Evolutionary conservation across 768 basidiomycete genomes (phyloP).

Genomic region (Gautieria morchelliformis): DNA sequence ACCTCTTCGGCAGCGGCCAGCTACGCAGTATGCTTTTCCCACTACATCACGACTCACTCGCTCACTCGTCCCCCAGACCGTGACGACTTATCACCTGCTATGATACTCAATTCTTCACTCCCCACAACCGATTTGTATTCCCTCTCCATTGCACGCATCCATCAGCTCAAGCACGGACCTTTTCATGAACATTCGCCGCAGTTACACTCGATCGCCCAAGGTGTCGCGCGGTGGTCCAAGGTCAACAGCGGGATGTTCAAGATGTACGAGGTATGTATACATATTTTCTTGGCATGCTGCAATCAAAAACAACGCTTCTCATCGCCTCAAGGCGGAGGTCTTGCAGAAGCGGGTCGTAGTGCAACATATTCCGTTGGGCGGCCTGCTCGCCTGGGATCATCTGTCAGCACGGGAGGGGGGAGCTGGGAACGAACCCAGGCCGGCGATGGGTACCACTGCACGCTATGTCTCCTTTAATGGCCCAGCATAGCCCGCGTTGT

Average conservation of each 20-base stretch:
- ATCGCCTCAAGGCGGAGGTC: conserved; percentile 62
- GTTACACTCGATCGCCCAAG: conserved; percentile 73
- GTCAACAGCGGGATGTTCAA: conserved; percentile 85
- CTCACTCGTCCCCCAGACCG: conserved; percentile 36
- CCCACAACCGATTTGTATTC: conserved; percentile 73
- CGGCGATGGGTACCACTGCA: no score
- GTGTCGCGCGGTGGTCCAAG: conserved; percentile 88
- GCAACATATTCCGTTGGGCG: conserved; percentile 85
- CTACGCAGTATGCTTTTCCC: conserved; percentile 49
- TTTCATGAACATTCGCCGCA: conserved; percentile 92
- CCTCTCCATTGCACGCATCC: conserved; percentile 67
- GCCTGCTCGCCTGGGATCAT: conserved; percentile 61
- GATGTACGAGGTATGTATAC: conserved; percentile 75
- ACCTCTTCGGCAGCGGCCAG: conserved; percentile 87
- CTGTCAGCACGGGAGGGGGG: no score
- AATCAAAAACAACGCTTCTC: background rate
- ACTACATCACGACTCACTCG: conserved; percentile 9
- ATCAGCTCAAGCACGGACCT: conserved; percentile 73
- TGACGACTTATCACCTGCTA: conserved; percentile 50
- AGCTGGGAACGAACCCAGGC: no score
- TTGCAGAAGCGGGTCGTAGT: conserved; percentile 93
- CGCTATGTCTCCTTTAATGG: no score
- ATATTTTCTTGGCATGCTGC: background rate
- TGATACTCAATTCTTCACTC: conserved; percentile 48
- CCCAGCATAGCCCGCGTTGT: no score